phyloP scores from a whole-genome alignment of 1,284 basidiomycete species.

The Malassezia nana region DNA sequence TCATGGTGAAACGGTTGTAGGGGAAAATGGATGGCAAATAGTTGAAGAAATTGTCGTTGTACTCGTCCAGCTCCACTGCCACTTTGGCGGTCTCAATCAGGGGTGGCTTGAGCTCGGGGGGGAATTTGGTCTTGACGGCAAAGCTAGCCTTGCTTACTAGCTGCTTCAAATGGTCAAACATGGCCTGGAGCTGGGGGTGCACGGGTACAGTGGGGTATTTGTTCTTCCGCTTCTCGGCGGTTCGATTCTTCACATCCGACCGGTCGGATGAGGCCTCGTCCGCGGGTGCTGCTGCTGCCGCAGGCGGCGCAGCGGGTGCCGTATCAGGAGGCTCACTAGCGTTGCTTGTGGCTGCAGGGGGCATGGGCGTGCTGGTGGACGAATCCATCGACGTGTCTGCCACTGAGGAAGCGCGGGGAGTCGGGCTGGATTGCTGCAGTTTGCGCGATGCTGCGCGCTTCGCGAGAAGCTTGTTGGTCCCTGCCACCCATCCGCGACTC shows the following conservation, averaged over 20 bases:
- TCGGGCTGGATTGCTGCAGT: not conserved
- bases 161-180: slow-evolving; percentile 58
- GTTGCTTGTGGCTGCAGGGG: not conserved
- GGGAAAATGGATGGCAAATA: slow-evolving; percentile 77
- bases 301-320: not conserved
- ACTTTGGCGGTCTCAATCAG: slow-evolving; percentile 64
- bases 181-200: slow-evolving; percentile 59
- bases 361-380: not conserved
- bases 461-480: slow-evolving; percentile 33
- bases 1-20: slow-evolving; percentile 68
- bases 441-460: slow-evolving; percentile 22
- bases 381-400: not conserved
- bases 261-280: not conserved
- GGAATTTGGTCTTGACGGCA: slow-evolving; percentile 69
- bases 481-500: slow-evolving; percentile 23
- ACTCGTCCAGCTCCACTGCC: slow-evolving; percentile 72
- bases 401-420: not conserved
- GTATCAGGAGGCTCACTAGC: not conserved
- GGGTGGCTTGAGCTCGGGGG: slow-evolving; percentile 64
- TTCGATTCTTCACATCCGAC: not conserved
- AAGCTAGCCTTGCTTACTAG: slow-evolving; percentile 52
- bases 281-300: not conserved
- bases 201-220: slow-evolving; percentile 49
- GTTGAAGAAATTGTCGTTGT: slow-evolving; percentile 82
- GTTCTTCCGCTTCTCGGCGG: slow-evolving; percentile 50